Percentiles rank a stretch among this genome's conserved stretches.
Conservation (phyloP, 495 filamentous ascomycete genomes). For the Penicillium arizonense region DNA sequence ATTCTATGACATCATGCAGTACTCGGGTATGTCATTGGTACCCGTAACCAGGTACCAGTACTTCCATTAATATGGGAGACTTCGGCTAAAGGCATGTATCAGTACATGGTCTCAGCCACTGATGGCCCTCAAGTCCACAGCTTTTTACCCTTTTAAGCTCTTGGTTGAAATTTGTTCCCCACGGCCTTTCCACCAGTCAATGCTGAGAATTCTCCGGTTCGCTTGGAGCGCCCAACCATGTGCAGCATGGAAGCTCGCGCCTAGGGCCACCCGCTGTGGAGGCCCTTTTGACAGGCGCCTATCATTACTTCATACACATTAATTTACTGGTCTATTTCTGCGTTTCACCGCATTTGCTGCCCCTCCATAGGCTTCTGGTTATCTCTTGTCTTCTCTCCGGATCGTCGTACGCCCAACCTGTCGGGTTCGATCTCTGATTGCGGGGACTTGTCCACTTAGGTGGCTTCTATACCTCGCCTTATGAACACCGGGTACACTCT, state of each 20-base stretch:
- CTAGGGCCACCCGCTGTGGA: not conserved
- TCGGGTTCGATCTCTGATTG: conserved; percentile 3
- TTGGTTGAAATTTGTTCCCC: not conserved
- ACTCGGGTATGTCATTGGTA: no score
- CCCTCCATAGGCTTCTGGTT: conserved; percentile 14
- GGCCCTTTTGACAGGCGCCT: not conserved
- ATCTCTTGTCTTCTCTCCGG: conserved; percentile 9
- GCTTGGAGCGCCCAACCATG: not conserved
- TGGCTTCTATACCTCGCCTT: not conserved
- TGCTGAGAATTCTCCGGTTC: not conserved
- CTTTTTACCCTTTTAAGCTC: not conserved
- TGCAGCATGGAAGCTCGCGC: not conserved
- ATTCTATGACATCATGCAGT: no score
- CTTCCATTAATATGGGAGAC: no score
- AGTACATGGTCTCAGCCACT: not conserved
- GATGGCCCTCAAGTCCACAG: not conserved
- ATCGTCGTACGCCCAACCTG: conserved; percentile 8
- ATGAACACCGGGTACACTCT: not conserved
- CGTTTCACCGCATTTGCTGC: conserved; percentile 8
- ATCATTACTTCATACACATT: conserved; percentile 2
- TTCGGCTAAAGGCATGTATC: not conserved
- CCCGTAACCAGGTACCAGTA: no score
- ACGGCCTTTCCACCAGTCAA: not conserved
- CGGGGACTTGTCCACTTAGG: not conserved
- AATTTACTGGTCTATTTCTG: not conserved